phyloP scores from a whole-genome alignment of 2,329 filamentous ascomycete genomes.

The Trichoderma atrobrunneum region DNA sequence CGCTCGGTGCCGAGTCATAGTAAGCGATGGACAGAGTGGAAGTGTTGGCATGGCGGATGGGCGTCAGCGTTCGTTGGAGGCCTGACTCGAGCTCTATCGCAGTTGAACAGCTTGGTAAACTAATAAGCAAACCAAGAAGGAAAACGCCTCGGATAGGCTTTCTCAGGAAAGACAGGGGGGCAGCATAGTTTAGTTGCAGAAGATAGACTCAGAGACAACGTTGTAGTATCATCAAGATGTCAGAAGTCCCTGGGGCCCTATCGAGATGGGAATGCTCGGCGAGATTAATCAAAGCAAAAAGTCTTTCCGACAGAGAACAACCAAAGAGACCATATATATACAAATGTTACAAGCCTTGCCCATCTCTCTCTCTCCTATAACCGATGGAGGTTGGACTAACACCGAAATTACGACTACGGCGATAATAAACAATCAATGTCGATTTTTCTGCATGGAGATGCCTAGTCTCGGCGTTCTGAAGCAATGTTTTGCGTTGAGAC shows the following conservation, averaged over 20 bases:
- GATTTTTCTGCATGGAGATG: background rate
- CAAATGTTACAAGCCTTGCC: background rate
- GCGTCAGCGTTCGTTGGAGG: conserved; percentile 3
- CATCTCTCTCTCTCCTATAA: background rate
- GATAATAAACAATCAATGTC: background rate
- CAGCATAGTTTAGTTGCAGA: background rate
- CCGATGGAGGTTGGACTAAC: background rate
- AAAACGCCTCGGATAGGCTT: background rate
- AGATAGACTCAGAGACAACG: background rate
- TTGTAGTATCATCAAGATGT: background rate
- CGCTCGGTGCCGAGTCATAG: conserved; percentile 22
- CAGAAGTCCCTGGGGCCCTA: background rate
- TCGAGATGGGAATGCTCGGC: background rate
- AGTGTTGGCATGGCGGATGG: conserved; percentile 17
- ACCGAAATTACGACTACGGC: background rate
- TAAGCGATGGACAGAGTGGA: conserved; percentile 21
- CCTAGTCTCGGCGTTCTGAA: background rate
- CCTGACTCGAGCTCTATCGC: background rate
- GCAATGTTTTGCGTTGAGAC: background rate
- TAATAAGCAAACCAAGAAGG: background rate
- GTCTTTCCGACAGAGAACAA: background rate
- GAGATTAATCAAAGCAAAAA: background rate
- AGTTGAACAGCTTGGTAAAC: background rate
- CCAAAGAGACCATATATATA: background rate
- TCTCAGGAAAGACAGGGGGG: background rate